Conservation (phyloP, 169 alveolate species). For the Neospora caninum region DNA sequence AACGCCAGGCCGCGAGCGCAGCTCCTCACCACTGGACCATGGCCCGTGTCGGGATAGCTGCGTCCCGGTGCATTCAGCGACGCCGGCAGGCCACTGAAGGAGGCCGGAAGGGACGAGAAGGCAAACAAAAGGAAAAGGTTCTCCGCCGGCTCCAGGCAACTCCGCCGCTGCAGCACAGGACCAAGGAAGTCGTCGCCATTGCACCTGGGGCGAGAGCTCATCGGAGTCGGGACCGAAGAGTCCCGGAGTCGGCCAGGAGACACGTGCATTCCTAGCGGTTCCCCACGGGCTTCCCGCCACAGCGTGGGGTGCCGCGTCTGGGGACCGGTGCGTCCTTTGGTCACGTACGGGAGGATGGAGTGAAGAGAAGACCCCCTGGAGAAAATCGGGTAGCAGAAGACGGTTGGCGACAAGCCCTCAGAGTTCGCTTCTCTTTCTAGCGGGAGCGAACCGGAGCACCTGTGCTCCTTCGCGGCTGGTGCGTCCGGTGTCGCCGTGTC, state of each 20-base stretch:
- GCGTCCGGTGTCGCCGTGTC: not conserved
- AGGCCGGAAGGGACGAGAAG: not conserved
- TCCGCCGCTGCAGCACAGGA: not conserved
- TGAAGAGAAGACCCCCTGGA: not conserved
- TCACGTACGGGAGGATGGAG: not conserved
- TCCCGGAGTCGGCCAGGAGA: not conserved
- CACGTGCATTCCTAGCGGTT: not conserved
- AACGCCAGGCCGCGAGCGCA: not conserved
- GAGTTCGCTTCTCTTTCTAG: not conserved
- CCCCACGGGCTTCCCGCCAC: not conserved
- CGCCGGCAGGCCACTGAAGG: not conserved
- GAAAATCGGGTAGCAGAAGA: slow-evolving; percentile 12
- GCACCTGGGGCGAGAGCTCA: not conserved
- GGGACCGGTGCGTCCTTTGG: not conserved
- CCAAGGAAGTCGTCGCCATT: not conserved
- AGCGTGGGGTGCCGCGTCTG: not conserved
- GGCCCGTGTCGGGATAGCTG: too few species aligned
- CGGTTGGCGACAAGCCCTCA: not conserved
- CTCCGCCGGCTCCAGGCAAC: not conserved
- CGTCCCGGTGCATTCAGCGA: not conserved
- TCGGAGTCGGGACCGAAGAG: not conserved
- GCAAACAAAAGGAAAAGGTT: not conserved
- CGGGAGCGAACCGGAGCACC: not conserved
- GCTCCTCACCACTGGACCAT: too few species aligned
- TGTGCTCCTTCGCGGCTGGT: not conserved